Evolutionary conservation across 495 filamentous ascomycete species (phyloP).

Genomic region (Rhypophila decipiens): DNA sequence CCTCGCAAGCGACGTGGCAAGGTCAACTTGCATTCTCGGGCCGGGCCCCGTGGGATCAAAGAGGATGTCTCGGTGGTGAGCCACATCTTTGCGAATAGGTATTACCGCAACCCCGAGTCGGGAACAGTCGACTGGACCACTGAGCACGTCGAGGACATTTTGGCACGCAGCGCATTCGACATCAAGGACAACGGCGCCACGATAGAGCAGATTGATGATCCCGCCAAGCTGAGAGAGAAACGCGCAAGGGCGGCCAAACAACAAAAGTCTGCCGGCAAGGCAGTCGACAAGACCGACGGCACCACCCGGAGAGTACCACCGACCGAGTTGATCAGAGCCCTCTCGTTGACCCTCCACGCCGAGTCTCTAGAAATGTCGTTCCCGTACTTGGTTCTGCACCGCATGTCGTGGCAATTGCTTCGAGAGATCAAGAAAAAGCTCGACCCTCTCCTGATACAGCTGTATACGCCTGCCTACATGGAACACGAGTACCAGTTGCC

Average conservation of each 20-base stretch:
- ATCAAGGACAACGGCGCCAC: constrained; percentile 3
- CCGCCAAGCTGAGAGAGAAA: background rate
- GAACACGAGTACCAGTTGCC: background rate
- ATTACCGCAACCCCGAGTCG: no score
- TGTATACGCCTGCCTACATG: background rate
- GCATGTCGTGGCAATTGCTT: constrained; percentile 24
- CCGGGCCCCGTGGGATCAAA: no score
- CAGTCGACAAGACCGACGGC: no score
- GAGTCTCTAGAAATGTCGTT: constrained; percentile 27
- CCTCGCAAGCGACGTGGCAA: no score
- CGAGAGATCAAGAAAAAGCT: background rate
- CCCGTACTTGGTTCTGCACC: constrained; percentile 33
- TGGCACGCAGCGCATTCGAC: constrained; percentile 17
- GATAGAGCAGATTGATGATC: background rate
- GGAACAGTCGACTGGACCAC: constrained; percentile 23
- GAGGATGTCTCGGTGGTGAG: no score
- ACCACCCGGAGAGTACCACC: no score
- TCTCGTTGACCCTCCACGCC: constrained; percentile 14
- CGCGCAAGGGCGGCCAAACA: constrained; percentile 1
- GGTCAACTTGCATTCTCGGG: no score
- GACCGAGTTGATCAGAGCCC: constrained; percentile 9
- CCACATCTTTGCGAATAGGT: no score
- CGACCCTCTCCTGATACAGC: background rate
- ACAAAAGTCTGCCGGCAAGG: background rate
- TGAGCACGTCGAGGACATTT: constrained; percentile 18